These are phyloP conservation scores for Chytridiales sp. DNA, from an alignment of 371 early-diverging fungal species.

Conservation along the genomic window DNA sequence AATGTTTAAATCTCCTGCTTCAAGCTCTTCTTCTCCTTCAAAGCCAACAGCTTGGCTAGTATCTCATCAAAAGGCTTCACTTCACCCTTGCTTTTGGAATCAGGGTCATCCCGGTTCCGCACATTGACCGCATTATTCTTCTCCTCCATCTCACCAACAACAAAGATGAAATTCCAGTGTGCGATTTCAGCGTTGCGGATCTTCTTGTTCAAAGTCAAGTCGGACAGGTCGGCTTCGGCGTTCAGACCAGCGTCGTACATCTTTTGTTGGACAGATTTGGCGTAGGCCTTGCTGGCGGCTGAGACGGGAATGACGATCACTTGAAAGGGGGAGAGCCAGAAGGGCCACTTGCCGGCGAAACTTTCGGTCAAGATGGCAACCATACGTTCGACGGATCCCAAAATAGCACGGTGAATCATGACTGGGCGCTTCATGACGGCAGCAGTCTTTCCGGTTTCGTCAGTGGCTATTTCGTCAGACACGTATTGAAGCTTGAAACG, in stretches of 20 bases:
- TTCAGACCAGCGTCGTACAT: constrained; percentile 74
- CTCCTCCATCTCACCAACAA: constrained; percentile 95
- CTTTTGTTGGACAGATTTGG: constrained; percentile 47
- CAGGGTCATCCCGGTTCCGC: constrained; percentile 54
- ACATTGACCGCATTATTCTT: constrained; percentile 84
- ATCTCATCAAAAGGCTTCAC: constrained; percentile 54
- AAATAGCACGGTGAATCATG: constrained; percentile 98
- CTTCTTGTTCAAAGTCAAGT: constrained; percentile 94
- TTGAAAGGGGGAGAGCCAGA: constrained; percentile 99
- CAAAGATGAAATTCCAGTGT: constrained; percentile 84
- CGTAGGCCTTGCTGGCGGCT: constrained; percentile 37
- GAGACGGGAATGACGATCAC: constrained; percentile 80
- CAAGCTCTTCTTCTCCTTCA: constrained; percentile 36
- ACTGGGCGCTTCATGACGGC: constrained; percentile 81
- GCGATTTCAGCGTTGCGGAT: constrained; percentile 83
- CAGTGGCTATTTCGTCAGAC: constrained; percentile 15
- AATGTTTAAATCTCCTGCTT: constrained; percentile 19
- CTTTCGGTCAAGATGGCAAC: constrained; percentile 97
- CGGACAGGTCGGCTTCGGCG: constrained; percentile 85
- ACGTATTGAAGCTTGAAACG: constrained; percentile 90
- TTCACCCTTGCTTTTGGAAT: constrained; percentile 35
- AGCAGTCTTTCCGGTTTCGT: constrained; percentile 19
- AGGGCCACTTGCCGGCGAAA: constrained; percentile 96
- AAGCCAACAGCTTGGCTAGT: constrained; percentile 55
- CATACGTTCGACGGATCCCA: constrained; percentile 98